phyloP scores from a whole-genome alignment of 106 monocot species.

The Allium fistulosum region DNA sequence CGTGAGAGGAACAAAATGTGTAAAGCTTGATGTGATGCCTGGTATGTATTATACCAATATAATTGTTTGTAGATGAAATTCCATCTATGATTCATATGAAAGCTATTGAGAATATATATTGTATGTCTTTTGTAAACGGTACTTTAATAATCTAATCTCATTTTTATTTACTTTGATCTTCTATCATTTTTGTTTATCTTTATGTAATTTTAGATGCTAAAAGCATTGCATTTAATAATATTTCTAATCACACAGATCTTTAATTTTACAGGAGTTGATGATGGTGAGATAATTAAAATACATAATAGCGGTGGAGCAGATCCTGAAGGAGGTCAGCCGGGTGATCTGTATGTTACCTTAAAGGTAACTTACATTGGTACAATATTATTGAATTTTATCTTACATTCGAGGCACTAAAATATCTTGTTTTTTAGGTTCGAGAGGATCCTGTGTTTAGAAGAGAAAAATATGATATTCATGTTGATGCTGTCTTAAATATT shows the following conservation, averaged over 20 bases:
- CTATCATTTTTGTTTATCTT: neutral
- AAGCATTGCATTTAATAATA: no score
- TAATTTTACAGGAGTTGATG: slow-evolving; percentile 57
- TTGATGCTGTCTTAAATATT: slow-evolving; percentile 77
- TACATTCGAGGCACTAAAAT: no score
- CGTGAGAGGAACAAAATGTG: slow-evolving; percentile 64
- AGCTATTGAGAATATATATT: neutral
- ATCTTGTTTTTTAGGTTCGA: slow-evolving; percentile 35
- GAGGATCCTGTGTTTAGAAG: slow-evolving; percentile 91
- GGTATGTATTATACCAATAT: slow-evolving; percentile 32
- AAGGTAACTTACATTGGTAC: slow-evolving; percentile 33
- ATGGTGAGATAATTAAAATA: slow-evolving; percentile 67
- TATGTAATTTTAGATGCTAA: neutral
- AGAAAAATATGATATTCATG: slow-evolving; percentile 86
- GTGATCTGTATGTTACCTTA: slow-evolving; percentile 87
- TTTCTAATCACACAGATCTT: neutral
- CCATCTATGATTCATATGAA: neutral
- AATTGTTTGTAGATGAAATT: neutral
- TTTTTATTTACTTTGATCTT: neutral
- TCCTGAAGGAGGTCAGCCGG: slow-evolving; percentile 73
- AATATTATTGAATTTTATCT: neutral
- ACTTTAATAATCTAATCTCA: neutral
- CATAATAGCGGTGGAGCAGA: slow-evolving; percentile 82
- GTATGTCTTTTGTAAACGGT: neutral
- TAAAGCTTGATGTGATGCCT: slow-evolving; percentile 82